Base-by-base conservation (phyloP, 768 basidiomycete species). In the Pholiota microspora region DNA sequence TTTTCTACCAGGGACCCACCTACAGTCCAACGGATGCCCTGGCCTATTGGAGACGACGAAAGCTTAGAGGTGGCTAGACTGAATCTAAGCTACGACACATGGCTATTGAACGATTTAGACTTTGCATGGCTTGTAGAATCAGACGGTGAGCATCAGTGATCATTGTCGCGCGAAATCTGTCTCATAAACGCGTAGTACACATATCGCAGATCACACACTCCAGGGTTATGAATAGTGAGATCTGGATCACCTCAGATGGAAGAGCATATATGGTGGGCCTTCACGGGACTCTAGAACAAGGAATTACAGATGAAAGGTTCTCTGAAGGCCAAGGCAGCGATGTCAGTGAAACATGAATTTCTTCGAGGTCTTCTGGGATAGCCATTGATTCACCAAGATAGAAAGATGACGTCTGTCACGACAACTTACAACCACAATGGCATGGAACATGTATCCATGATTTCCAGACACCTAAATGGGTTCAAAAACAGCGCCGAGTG, bases 241-340 rank as follows among this genome's bases (percentile, higher is more conserved):
- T 83, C 0, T 94, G 92, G 92, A 80, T 91, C 45, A 90, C 91
- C 2, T 90, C 89, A 5, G 92, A 94, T 57, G 92, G 92, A 34
- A 73, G 90, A 62, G 89, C 80, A 8, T 94, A 94, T 64, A 81
- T 92, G 58, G 89, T 90, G 6, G 82, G 82, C 54, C 71, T 92
- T 21, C 73, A 74, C 46, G 83, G 84, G 57, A 71, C 63, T 49
- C 59, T 63, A 44, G 70, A 60, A 15, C 53, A 54, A 25, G 64
- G 61, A 27, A 62, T 56, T 46, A 55, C 60, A 15, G 54, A 64
- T 10, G 56, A 64, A 47, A 60, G 58, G 27, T 56, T 46, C 38
- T 59, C 55, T 18, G 62, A 64, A 40, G 66, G 68, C 2, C 60
- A 64, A 24, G 53, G 62, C 18, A 18, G 35, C 36, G 60, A 64